These are phyloP conservation scores for Paraglomus occultum DNA, from an alignment of 192 early-diverging fungal species.

Conservation along the genomic window DNA sequence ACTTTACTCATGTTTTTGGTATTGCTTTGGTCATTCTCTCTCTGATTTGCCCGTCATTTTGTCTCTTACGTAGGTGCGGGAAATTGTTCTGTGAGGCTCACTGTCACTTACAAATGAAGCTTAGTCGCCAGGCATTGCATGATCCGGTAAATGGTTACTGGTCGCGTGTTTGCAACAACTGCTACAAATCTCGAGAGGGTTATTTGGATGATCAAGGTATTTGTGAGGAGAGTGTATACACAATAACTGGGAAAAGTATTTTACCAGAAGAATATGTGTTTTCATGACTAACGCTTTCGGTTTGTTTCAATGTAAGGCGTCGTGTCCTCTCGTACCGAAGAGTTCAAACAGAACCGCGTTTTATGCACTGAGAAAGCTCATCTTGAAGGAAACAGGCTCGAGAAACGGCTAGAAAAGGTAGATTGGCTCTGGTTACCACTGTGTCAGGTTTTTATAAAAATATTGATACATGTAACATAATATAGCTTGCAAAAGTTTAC, in stretches of 20 bases:
- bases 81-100: constrained; percentile 62
- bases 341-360: constrained; percentile 49
- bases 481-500: constrained; percentile 30
- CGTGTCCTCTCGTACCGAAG: constrained; percentile 47
- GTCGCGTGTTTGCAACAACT: constrained; percentile 60
- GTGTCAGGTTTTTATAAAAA: not conserved
- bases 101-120: constrained; percentile 53
- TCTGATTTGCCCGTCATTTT: not conserved
- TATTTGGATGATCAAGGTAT: constrained; percentile 44
- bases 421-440: constrained; percentile 28
- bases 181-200: constrained; percentile 46
- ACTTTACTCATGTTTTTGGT: constrained; percentile 36
- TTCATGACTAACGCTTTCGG: not conserved
- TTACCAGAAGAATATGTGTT: not conserved
- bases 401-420: constrained; percentile 73
- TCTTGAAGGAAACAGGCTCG: constrained; percentile 69
- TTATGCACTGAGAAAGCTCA: constrained; percentile 57
- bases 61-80: constrained; percentile 57
- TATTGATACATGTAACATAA: constrained; percentile 15
- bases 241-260: too few relatives aligned
- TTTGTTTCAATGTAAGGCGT: constrained; percentile 32
- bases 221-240: too few relatives aligned
- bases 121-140: constrained; percentile 59
- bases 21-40: not conserved
- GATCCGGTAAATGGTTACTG: constrained; percentile 51